Percentiles rank a stretch among this genome's conserved stretches.
These are phyloP conservation scores for Hordeum marinum DNA, from an alignment of 176 grass and related monocot genomes.

Conservation along the genomic window DNA sequence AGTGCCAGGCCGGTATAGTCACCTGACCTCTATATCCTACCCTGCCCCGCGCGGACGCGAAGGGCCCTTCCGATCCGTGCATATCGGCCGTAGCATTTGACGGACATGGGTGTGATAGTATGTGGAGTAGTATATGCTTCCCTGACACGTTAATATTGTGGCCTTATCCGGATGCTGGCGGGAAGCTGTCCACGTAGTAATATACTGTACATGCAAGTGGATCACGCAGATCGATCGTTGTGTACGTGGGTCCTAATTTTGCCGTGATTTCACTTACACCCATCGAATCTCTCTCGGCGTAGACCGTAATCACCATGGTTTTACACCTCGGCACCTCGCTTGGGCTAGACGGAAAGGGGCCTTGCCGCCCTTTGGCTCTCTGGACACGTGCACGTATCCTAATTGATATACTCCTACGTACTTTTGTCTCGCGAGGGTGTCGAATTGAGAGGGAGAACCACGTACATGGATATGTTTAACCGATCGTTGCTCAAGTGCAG, in stretches of 20 bases:
- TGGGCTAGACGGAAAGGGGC: background rate
- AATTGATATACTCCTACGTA: background rate
- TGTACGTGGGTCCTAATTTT: background rate
- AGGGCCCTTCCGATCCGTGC: background rate
- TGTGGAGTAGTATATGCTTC: background rate
- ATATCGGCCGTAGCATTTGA: background rate
- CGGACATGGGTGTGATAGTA: background rate
- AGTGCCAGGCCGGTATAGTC: no score
- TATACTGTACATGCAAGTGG: background rate
- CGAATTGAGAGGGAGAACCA: no score
- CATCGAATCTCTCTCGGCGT: no score
- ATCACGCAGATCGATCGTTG: background rate
- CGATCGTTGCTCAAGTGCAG: background rate
- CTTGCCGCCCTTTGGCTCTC: background rate
- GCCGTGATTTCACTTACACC: no score
- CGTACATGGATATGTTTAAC: background rate
- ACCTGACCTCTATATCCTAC: background rate
- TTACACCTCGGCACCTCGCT: background rate
- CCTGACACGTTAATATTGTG: background rate
- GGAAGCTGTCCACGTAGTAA: background rate
- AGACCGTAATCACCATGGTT: background rate
- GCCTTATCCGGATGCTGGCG: background rate
- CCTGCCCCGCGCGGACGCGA: conserved; percentile 16
- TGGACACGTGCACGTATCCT: background rate
- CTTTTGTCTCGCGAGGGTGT: no score